Evolutionary conservation across 163 green algal genomes (phyloP).

Genomic region (Coccomyxa subellipsoidea): DNA sequence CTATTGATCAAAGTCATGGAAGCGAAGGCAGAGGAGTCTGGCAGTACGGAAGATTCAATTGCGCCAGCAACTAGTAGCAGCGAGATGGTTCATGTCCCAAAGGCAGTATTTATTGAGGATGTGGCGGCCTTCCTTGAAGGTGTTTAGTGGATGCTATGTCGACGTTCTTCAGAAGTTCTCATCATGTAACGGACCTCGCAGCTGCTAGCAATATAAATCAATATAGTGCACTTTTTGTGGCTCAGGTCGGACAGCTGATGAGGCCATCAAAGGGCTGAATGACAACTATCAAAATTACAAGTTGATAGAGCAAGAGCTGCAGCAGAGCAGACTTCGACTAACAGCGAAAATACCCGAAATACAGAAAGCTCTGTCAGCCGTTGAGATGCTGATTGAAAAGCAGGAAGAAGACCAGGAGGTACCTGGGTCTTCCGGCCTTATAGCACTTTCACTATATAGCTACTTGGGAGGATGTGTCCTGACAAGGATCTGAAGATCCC

Average conservation of each 20-base stretch:
- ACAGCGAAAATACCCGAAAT: conserved; percentile 80
- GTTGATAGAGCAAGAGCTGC: conserved; percentile 66
- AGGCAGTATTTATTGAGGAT: conserved; percentile 81
- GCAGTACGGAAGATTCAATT: not conserved
- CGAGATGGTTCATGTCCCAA: conserved; percentile 27
- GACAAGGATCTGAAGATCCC: no score
- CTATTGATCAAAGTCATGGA: no score
- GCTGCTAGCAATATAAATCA: no score
- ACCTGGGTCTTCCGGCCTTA: not conserved
- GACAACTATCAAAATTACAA: conserved; percentile 61
- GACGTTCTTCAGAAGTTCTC: not conserved
- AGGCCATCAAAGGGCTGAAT: conserved; percentile 64
- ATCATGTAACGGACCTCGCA: not conserved
- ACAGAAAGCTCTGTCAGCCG: conserved; percentile 66
- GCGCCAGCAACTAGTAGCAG: not conserved
- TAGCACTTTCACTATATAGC: no score
- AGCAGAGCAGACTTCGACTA: conserved; percentile 61
- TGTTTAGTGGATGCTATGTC: not conserved
- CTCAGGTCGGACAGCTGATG: conserved; percentile 49
- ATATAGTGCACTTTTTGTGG: not conserved
- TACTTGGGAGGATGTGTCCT: no score
- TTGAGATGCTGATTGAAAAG: conserved; percentile 64
- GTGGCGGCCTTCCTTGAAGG: conserved; percentile 46
- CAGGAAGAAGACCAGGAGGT: conserved; percentile 37
- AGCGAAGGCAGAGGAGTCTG: not conserved